Evolutionary conservation across 768 basidiomycete species (phyloP).

Genomic region (Russula olivacea): DNA sequence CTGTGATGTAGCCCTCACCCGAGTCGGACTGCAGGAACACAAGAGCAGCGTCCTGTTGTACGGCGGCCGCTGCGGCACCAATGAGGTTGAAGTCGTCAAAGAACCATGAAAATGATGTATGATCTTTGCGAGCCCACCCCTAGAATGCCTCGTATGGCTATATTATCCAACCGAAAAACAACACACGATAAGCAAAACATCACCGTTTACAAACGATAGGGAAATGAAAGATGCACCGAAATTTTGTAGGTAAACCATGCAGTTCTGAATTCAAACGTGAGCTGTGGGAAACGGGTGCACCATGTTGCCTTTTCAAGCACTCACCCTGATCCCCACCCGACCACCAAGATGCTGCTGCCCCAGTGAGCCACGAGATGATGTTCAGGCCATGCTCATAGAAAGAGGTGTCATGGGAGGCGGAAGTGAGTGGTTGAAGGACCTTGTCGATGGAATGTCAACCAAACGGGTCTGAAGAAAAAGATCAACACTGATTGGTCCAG

Average conservation of each 20-base stretch:
- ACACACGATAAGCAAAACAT: background rate
- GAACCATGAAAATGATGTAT: too few species aligned
- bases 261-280: conserved; percentile 40
- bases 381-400: too few species aligned
- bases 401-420: too few species aligned
- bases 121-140: too few species aligned
- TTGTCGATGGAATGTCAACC: conserved; percentile 82
- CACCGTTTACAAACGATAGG: background rate
- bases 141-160: too few species aligned
- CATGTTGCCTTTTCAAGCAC: background rate
- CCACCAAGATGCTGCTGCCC: conserved; percentile 73
- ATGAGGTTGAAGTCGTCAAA: too few species aligned
- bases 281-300: too few species aligned
- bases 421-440: too few species aligned
- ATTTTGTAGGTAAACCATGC: too few species aligned
- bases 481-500: background rate
- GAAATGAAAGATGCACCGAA: conserved; percentile 41
- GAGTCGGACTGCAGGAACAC: conserved; percentile 26
- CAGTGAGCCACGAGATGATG: too few species aligned
- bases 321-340: conserved; percentile 87
- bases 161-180: background rate
- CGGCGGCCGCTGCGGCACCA: too few species aligned
- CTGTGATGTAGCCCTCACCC: conserved; percentile 46
- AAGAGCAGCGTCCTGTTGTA: too few species aligned
- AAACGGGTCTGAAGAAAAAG: conserved; percentile 61